A percentile compares a stretch with the other conserved stretches of the same genome.
Conservation (phyloP, 2,329 filamentous ascomycete genomes). For the Fusarium secorum region DNA sequence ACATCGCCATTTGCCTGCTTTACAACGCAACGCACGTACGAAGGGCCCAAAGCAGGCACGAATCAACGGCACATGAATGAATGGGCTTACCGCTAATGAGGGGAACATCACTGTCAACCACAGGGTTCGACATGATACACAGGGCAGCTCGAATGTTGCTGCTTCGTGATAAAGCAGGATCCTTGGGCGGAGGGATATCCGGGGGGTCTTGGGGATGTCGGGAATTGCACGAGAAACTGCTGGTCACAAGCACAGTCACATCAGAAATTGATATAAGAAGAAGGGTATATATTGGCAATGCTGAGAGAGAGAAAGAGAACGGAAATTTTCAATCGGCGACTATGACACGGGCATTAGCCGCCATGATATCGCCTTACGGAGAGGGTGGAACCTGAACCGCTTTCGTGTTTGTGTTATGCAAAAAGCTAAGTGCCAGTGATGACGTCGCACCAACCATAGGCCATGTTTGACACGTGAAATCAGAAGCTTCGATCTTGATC, state of each 20-base stretch:
- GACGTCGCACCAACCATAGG: constrained; percentile 21
- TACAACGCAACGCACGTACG: not conserved
- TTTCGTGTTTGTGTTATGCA: constrained; percentile 28
- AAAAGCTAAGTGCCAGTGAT: constrained; percentile 15
- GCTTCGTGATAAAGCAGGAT: not conserved
- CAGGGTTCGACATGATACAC: constrained; percentile 29
- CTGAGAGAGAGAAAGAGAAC: constrained; percentile 1
- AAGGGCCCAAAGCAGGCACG: not conserved
- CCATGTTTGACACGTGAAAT: constrained; percentile 40
- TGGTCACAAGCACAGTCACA: constrained; percentile 22
- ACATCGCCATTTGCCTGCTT: constrained; percentile 4
- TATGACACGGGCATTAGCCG: constrained; percentile 27
- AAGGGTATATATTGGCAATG: not conserved
- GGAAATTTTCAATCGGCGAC: constrained; percentile 14
- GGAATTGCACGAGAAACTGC: constrained; percentile 6
- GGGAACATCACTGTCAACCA: constrained; percentile 6
- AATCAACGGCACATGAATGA: not conserved
- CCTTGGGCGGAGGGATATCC: constrained; percentile 9
- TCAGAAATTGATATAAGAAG: constrained; percentile 5
- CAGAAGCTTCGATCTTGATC: constrained; percentile 31
- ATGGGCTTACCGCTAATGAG: constrained; percentile 32
- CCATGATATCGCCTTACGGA: constrained; percentile 24
- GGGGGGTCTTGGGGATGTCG: constrained; percentile 4
- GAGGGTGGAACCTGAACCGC: constrained; percentile 35
- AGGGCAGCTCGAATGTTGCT: not conserved